Evolutionary conservation across 257 asterid genomes (phyloP).

Genomic region (Lavandula angustifolia): DNA sequence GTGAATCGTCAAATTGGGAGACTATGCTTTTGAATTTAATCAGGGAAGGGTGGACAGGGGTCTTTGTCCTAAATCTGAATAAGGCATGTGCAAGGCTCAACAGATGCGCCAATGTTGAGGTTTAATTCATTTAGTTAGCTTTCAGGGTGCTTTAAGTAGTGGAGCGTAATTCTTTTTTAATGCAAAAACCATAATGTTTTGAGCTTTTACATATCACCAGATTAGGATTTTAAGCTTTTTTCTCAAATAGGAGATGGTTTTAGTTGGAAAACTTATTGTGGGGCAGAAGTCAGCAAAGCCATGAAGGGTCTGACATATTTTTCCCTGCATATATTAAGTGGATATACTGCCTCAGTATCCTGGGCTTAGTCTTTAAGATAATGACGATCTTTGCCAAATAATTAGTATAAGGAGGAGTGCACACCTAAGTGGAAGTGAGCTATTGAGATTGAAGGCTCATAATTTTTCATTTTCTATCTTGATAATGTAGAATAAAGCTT

Average conservation of each 20-base stretch:
- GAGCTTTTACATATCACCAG: background rate
- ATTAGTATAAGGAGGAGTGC: background rate
- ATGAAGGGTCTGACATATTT: background rate
- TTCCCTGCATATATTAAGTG: background rate
- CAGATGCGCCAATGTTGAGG: background rate
- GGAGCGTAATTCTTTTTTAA: background rate
- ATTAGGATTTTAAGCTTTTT: background rate
- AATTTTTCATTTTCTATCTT: background rate
- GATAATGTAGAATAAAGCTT: background rate
- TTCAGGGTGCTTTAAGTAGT: background rate
- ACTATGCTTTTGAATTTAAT: slow-evolving; percentile 9
- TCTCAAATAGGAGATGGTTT: background rate
- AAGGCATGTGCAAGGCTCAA: slow-evolving; percentile 3
- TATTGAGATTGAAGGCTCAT: background rate
- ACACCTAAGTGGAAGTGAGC: background rate
- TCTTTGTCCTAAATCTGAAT: slow-evolving; percentile 2
- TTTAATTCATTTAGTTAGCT: slow-evolving; percentile 4
- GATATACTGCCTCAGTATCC: background rate
- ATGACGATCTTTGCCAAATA: background rate
- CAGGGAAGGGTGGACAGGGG: slow-evolving; percentile 6
- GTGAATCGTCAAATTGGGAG: slow-evolving; percentile 14
- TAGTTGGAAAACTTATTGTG: background rate
- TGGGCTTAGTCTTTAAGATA: background rate
- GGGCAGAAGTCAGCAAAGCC: background rate
- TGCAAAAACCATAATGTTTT: background rate